These are phyloP conservation scores for Teratosphaeria epicoccoides DNA, from an alignment of 2,329 filamentous ascomycete species.

Conservation along the genomic window DNA sequence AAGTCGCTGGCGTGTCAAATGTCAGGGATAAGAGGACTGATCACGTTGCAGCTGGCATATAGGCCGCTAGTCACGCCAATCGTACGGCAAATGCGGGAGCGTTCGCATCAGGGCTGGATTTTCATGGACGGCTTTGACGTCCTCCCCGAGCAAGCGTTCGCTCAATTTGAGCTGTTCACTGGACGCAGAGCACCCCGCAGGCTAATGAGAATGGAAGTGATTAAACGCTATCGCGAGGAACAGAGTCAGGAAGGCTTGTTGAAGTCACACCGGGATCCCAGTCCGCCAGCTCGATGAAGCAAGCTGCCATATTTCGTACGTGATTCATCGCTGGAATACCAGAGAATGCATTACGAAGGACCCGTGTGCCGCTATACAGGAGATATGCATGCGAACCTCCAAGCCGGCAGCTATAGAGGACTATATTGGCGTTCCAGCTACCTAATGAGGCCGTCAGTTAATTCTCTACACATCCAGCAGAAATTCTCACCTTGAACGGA, in stretches of 20 bases:
- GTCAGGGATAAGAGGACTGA: not conserved
- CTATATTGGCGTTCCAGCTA: slow-evolving; percentile 2
- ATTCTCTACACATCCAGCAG: too few relatives aligned
- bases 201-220: slow-evolving; percentile 58
- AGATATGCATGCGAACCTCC: not conserved
- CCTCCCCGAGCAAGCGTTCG: slow-evolving; percentile 67
- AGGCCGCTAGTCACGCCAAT: slow-evolving; percentile 63
- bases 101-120: slow-evolving; percentile 57
- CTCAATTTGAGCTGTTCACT: slow-evolving; percentile 73
- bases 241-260: not conserved
- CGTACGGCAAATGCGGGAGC: slow-evolving; percentile 53
- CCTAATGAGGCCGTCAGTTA: not conserved
- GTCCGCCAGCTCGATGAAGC: slow-evolving; percentile 1
- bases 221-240: slow-evolving; percentile 24
- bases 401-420: not conserved
- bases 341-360: not conserved
- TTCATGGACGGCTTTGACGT: slow-evolving; percentile 66
- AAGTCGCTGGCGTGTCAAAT: not conserved
- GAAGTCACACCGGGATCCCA: not conserved
- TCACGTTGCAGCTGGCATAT: slow-evolving; percentile 43
- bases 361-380: not conserved
- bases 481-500: slow-evolving; percentile 1
- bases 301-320: not conserved
- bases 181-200: slow-evolving; percentile 59
- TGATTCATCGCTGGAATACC: not conserved